phyloP scores from a whole-genome alignment of 306 rosid species.

The Casuarina cunninghamiana region DNA sequence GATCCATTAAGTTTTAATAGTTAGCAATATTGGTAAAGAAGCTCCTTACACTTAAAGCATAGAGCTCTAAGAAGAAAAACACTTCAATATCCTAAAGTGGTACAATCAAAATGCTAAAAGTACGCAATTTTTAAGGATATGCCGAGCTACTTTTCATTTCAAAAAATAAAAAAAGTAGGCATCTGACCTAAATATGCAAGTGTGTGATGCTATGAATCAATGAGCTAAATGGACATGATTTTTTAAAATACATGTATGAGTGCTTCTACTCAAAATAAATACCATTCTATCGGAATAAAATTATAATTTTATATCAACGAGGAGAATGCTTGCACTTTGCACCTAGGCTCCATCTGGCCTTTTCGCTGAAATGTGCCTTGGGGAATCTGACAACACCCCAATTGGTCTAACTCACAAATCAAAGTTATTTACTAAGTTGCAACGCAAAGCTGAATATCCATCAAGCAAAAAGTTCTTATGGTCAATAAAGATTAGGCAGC shows the following conservation, averaged over 20 bases:
- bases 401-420: not conserved
- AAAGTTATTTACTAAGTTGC: not conserved
- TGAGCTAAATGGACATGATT: too few species aligned
- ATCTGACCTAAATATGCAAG: too few species aligned
- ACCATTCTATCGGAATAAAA: not conserved
- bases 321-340: not conserved
- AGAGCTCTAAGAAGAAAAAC: not conserved
- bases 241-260: not conserved
- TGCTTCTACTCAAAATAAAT: not conserved
- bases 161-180: too few species aligned
- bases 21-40: not conserved
- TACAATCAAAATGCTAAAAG: not conserved
- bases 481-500: not conserved
- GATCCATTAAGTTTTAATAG: not conserved
- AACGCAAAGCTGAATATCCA: not conserved
- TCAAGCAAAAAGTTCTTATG: not conserved
- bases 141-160: not conserved
- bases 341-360: not conserved
- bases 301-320: not conserved
- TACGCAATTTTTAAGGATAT: not conserved
- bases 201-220: too few species aligned
- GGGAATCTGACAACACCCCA: not conserved
- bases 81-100: not conserved
- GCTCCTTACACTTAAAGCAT: not conserved
- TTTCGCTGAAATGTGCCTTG: not conserved